Evolutionary conservation across 352 stramenopile species (phyloP), one percentile per base, ranked within the genome.

Genomic region (Discostella stelligera): DNA sequence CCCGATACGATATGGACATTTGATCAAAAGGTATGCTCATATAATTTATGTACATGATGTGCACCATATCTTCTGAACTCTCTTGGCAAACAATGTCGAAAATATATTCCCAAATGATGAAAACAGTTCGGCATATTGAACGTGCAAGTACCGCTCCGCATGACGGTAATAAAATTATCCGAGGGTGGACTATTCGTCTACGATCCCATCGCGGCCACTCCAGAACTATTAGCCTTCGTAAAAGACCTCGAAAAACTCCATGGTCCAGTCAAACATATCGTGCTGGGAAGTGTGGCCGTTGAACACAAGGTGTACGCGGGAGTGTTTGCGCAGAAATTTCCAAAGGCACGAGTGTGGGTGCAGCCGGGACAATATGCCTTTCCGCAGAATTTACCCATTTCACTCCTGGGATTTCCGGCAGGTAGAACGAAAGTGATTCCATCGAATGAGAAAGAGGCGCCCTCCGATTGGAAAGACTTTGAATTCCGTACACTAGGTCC

Each of bases 301-400:
- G 91, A 95, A 69, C 91, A 95, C 80, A 95, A 95, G 75, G 85
- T 89, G 1, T 94, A 93, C 70, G 83, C 84, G 1, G 90, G 90
- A 10, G 89, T 92, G 5, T 92, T 95, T 70, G 83, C 89, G 8
- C 86, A 91, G 70, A 93, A 89, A 55, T 95, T 94, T 59, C 61
- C 71, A 27, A 64, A 80, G 6, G 84, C 89, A 8, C 25, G 82
- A 14, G 88, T 94, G 2, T 95, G 88, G 87, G 64, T 90, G 11
- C 75, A 82, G 55, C 84, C 84, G 2, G 91, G 91, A 41, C 91
- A 95, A 77, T 93, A 93, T 67, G 86, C 81, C 20, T 94, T 91
- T 66, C 89, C 89, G 8, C 50, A 56, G 0, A 85, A 90, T 77
- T 66, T 94, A 21, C 85, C 83, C 13, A 61, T 82, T 23, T 62